Evolutionary conservation across 2,329 filamentous ascomycete species (phyloP), one percentile per base, ranked within the genome.

Genomic region (Penicillium freii): DNA sequence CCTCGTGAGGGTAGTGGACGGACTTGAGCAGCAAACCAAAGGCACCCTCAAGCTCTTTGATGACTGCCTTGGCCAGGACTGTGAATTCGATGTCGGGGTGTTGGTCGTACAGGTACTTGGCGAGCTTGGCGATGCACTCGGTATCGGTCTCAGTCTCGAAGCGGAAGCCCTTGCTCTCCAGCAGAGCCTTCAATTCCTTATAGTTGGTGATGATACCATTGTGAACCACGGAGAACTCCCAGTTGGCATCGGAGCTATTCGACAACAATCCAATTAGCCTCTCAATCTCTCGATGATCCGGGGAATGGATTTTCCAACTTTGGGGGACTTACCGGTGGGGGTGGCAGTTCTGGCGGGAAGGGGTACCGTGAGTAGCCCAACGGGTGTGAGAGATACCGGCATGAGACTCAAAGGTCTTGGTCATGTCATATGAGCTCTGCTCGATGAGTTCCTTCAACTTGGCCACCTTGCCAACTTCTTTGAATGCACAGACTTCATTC

Each of bases 181-280:
- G 85, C 63, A 99, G 87, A 62, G 89, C 91, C 87, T 93, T 96
- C 71, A 99, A 82, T 81, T 99, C 94, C 85, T 99, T 99, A 87
- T 99, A 99, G 86, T 99, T 99, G 82, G 94, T 99, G 80, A 99
- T 99, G 84, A 99, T 99, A 74, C 94, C 94, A 80, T 99, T 99
- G 88, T 99, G 94, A 61, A 97, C 94, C 70, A 99, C 88, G 66
- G 91, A 85, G 78, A 99, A 99, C 80, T 99, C 90, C 92, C 93
- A 99, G 71, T 81, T 90, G 69, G 89, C 86, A 77, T 99, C 94
- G 66, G 93, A 97, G 78, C 92, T 95, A 65, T 54, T 10, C 19
- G 17, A 38, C 15, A 29, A 23, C 60, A n/a, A 45, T 46, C 21
- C 21, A 42, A 39, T 53, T 27, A 56, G 42, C 27, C 10, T 42